Evolutionary conservation across 306 rosid genomes (phyloP).

Genomic region (Vicia faba): DNA sequence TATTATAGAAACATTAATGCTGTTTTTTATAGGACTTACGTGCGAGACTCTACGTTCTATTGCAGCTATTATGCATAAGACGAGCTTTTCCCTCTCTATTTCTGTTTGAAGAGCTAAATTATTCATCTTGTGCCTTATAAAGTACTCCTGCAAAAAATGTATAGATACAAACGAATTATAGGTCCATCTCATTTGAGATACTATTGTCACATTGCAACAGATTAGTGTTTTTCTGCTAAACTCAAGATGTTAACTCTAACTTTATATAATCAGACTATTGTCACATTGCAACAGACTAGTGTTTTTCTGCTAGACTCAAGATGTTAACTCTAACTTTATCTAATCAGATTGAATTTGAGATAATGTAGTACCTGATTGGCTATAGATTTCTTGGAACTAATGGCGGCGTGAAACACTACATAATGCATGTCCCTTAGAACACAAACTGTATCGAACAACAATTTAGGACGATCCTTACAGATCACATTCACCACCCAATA

Average conservation of each 20-base stretch:
- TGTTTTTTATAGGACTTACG: slow-evolving; percentile 43
- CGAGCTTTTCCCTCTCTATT: slow-evolving; percentile 58
- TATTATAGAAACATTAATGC: slow-evolving; percentile 5
- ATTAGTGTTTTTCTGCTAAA: background rate
- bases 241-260: background rate
- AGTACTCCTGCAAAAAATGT: slow-evolving; percentile 64
- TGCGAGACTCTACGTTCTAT: slow-evolving; percentile 81
- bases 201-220: background rate
- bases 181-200: background rate
- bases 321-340: background rate
- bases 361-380: slow-evolving; percentile 70
- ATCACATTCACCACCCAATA: slow-evolving; percentile 69
- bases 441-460: slow-evolving; percentile 81
- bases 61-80: slow-evolving; percentile 70
- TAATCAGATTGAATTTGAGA: background rate
- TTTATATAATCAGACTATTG: background rate
- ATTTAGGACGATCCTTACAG: slow-evolving; percentile 75
- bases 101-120: slow-evolving; percentile 47
- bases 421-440: slow-evolving; percentile 74
- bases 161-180: background rate
- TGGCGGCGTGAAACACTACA: slow-evolving; percentile 81
- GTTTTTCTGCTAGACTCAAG: background rate
- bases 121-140: slow-evolving; percentile 52
- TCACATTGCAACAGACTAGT: background rate
- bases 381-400: slow-evolving; percentile 59